These are phyloP conservation scores for Lasiodiplodia gonubiensis DNA, from an alignment of 2,329 filamentous ascomycete genomes.

Conservation along the genomic window DNA sequence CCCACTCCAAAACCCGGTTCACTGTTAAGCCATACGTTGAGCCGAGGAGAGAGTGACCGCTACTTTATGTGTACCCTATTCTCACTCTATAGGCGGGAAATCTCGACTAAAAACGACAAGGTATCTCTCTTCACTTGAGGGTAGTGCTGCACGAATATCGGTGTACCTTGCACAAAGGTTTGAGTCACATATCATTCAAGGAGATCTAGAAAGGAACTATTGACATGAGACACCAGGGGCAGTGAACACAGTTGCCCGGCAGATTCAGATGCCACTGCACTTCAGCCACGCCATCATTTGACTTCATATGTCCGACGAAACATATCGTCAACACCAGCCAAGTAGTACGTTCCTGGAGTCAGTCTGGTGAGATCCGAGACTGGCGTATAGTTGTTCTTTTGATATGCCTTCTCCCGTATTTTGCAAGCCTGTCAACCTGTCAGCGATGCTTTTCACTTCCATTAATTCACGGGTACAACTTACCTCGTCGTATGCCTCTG, in stretches of 20 bases:
- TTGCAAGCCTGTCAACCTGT: not conserved
- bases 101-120: too few relatives aligned
- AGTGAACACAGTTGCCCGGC: too few relatives aligned
- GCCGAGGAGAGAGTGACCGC: conserved; percentile 36
- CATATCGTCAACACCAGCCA: not conserved
- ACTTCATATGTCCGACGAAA: not conserved
- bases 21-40: conserved; percentile 36
- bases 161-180: too few relatives aligned
- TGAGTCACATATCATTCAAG: too few relatives aligned
- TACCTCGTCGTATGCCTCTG: not conserved
- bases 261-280: too few relatives aligned
- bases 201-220: too few relatives aligned
- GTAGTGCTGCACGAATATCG: too few relatives aligned
- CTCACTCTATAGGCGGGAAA: too few relatives aligned
- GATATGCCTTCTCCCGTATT: not conserved
- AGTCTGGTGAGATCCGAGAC: not conserved
- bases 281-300: not conserved
- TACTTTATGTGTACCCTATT: conserved; percentile 40
- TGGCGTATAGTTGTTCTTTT: not conserved
- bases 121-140: too few relatives aligned
- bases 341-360: not conserved
- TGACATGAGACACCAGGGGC: too few relatives aligned
- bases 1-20: conserved; percentile 40
- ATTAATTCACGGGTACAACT: not conserved
- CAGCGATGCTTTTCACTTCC: not conserved